A percentile compares a stretch with the other conserved stretches of the same genome.
Evolutionary conservation across 805 yeast species (phyloP).

Genomic region (Helenozyma rhizophorensis): DNA sequence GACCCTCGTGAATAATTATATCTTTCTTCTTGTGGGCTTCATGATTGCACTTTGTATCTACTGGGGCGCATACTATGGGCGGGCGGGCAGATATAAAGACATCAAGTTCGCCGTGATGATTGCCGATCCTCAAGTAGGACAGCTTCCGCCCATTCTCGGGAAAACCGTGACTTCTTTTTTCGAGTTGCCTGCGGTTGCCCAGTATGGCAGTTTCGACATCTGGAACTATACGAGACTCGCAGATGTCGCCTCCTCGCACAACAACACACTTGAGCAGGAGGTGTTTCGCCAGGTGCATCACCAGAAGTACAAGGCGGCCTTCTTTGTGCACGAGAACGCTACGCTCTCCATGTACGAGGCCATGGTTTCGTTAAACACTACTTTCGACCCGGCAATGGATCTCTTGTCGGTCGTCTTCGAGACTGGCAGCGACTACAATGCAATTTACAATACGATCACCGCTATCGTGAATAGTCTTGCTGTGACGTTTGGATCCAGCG

Average conservation of each 20-base stretch:
- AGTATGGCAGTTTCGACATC: slow-evolving; percentile 22
- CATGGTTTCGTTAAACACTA: slow-evolving; percentile 11
- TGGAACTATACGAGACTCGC: slow-evolving; percentile 17
- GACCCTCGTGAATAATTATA: slow-evolving; percentile 22
- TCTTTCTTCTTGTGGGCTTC: slow-evolving; percentile 20
- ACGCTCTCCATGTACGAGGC: slow-evolving; percentile 21
- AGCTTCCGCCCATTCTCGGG: slow-evolving; percentile 23
- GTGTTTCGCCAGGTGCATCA: slow-evolving; percentile 28
- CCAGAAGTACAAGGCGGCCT: slow-evolving; percentile 28
- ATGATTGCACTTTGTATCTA: slow-evolving; percentile 23
- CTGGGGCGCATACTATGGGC: slow-evolving; percentile 28
- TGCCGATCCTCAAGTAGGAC: slow-evolving; percentile 21
- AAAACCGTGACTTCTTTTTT: slow-evolving; percentile 17
- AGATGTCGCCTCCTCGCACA: slow-evolving; percentile 16
- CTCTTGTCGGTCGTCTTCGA: slow-evolving; percentile 26
- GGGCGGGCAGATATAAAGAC: slow-evolving; percentile 17
- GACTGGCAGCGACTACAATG: slow-evolving; percentile 32
- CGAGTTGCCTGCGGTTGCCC: slow-evolving; percentile 16
- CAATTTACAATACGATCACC: slow-evolving; percentile 20
- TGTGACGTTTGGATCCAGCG: slow-evolving; percentile 12
- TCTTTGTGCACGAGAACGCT: slow-evolving; percentile 26
- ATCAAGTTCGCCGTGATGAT: slow-evolving; percentile 23
- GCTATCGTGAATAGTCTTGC: slow-evolving; percentile 15
- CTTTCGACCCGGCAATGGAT: slow-evolving; percentile 16
- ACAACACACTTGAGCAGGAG: slow-evolving; percentile 22